Percentiles rank a stretch among this genome's conserved stretches.
phyloP scores from a whole-genome alignment of 371 early-diverging fungal genomes.

The Mortierella sp. region DNA sequence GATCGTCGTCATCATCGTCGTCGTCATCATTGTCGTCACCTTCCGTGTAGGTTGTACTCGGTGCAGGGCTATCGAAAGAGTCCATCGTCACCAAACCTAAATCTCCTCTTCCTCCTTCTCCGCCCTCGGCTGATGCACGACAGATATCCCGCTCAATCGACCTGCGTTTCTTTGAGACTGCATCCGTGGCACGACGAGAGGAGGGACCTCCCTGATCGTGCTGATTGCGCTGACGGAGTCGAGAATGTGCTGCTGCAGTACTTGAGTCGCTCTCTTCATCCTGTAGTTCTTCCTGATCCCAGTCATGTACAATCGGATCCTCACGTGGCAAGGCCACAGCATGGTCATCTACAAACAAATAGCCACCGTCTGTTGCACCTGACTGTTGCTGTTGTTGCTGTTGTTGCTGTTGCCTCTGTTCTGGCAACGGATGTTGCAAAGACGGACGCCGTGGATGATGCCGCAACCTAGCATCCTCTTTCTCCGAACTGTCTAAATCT shows the following conservation, averaged over 20 bases:
- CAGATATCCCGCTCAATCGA: conserved; percentile 10
- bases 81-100: not conserved
- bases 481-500: not conserved
- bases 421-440: not conserved
- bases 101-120: not conserved
- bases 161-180: conserved; percentile 3
- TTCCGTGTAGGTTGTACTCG: not conserved
- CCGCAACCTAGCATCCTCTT: not conserved
- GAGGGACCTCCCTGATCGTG: not conserved
- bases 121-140: not conserved
- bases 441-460: not conserved
- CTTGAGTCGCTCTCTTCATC: conserved; percentile 24
- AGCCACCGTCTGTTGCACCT: no score
- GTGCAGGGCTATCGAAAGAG: not conserved
- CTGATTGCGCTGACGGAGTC: not conserved
- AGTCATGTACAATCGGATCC: conserved; percentile 38
- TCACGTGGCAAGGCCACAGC: conserved; percentile 31
- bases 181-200: conserved; percentile 1
- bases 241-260: no score
- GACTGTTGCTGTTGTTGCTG: conserved; percentile 1
- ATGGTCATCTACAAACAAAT: not conserved
- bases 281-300: conserved; percentile 50
- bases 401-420: conserved; percentile 1
- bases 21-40: conserved; percentile 5
- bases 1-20: conserved; percentile 24